These are phyloP conservation scores for Nyssa sinensis DNA, from an alignment of 148 eudicot species.

Conservation along the genomic window DNA sequence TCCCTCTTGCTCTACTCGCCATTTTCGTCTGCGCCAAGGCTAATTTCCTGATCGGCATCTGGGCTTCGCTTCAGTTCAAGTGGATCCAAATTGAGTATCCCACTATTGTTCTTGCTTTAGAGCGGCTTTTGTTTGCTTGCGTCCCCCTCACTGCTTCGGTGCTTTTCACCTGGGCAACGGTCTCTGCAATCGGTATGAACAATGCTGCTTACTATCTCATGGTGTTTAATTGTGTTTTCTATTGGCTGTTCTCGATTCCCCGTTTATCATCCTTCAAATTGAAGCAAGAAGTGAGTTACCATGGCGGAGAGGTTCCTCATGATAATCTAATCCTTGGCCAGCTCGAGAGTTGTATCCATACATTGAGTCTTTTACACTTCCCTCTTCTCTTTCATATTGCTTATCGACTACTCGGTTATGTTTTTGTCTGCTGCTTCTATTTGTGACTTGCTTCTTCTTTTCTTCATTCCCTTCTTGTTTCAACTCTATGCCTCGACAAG, in stretches of 20 bases:
- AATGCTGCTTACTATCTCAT: slow-evolving; percentile 75
- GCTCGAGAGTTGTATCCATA: slow-evolving; percentile 77
- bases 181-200: slow-evolving; percentile 79
- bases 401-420: slow-evolving; percentile 54
- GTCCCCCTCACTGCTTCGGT: slow-evolving; percentile 55
- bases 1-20: slow-evolving; percentile 51
- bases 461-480: slow-evolving; percentile 79
- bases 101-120: slow-evolving; percentile 64
- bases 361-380: slow-evolving; percentile 56
- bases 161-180: slow-evolving; percentile 77
- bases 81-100: slow-evolving; percentile 93
- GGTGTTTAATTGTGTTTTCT: slow-evolving; percentile 66
- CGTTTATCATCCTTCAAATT: slow-evolving; percentile 69
- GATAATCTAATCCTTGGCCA: slow-evolving; percentile 63
- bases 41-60: slow-evolving; percentile 76
- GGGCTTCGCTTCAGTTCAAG: slow-evolving; percentile 94
- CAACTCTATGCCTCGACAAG: slow-evolving; percentile 81
- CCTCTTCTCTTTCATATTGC: slow-evolving; percentile 75
- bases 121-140: slow-evolving; percentile 75
- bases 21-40: slow-evolving; percentile 45
- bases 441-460: slow-evolving; percentile 68
- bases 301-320: slow-evolving; percentile 71
- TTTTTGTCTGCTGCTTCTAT: slow-evolving; percentile 62
- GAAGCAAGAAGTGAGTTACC: slow-evolving; percentile 45
- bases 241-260: slow-evolving; percentile 84